Percentiles rank a stretch among this genome's conserved stretches.
These are phyloP conservation scores for Uronychia setigera DNA, from an alignment of 73 alveolate species.

Conservation along the genomic window DNA sequence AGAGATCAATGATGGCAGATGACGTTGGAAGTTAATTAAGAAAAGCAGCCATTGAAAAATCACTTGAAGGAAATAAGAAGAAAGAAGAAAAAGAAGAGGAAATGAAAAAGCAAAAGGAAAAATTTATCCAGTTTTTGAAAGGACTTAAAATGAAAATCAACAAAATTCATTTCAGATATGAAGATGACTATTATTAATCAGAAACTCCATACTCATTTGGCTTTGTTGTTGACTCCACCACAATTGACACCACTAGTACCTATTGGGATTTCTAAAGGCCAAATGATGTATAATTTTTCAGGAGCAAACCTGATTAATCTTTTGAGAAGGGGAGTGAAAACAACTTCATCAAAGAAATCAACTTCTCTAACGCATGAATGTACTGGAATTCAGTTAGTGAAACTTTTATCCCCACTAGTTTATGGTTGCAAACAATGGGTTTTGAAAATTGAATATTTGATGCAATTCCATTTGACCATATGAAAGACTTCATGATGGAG, in stretches of 20 bases:
- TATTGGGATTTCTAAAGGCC: conserved; percentile 29
- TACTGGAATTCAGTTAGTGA: conserved; percentile 75
- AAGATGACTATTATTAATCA: conserved; percentile 58
- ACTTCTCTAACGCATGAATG: conserved; percentile 24
- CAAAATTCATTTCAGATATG: conserved; percentile 62
- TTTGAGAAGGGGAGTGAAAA: too few relatives aligned
- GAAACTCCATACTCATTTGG: conserved; percentile 65
- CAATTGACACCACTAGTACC: conserved; percentile 36
- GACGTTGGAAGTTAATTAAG: background rate
- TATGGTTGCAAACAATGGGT: conserved; percentile 60
- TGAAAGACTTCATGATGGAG: conserved; percentile 49
- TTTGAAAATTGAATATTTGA: conserved; percentile 64
- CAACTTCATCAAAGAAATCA: conserved; percentile 35
- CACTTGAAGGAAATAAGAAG: background rate
- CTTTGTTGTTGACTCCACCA: conserved; percentile 24
- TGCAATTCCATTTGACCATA: conserved; percentile 59
- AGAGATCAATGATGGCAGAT: too few relatives aligned
- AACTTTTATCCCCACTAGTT: conserved; percentile 63
- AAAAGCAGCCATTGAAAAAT: background rate
- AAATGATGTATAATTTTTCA: background rate
- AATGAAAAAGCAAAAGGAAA: conserved; percentile 2
- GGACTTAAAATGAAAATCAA: conserved; percentile 24
- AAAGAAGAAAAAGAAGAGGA: background rate
- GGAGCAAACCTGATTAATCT: too few relatives aligned
- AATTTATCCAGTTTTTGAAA: too few relatives aligned